Percentiles rank a stretch among this genome's conserved stretches.
phyloP scores from a whole-genome alignment of 2,329 filamentous ascomycete species.

The Aspergillus floridensis region DNA sequence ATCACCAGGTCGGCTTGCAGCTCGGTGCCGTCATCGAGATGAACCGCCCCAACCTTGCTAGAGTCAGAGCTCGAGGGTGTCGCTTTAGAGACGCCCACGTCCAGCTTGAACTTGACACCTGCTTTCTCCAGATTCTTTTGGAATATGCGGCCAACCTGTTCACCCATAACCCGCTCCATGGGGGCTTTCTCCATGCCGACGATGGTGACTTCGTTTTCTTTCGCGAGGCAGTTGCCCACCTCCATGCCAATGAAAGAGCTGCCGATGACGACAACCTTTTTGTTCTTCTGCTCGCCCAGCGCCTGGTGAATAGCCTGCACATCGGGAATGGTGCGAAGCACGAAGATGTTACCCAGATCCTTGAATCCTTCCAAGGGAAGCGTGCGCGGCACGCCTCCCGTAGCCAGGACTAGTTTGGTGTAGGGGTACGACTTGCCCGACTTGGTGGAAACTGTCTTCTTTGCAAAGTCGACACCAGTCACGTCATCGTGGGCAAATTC shows the following conservation, averaged over 20 bases:
- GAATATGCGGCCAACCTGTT: conserved; percentile 75
- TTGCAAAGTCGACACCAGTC: conserved; percentile 70
- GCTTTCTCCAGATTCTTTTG: conserved; percentile 76
- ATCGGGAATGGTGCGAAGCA: conserved; percentile 74
- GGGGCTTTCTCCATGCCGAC: conserved; percentile 86
- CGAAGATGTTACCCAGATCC: conserved; percentile 81
- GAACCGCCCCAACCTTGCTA: conserved; percentile 73
- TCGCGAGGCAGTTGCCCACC: conserved; percentile 76
- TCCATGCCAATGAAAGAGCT: conserved; percentile 99
- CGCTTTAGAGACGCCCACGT: conserved; percentile 78
- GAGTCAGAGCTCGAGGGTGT: conserved; percentile 66
- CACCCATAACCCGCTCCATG: conserved; percentile 81
- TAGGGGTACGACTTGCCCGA: conserved; percentile 71
- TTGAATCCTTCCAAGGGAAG: conserved; percentile 85
- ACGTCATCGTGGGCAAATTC: conserved; percentile 61
- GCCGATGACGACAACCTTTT: conserved; percentile 90
- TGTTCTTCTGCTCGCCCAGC: conserved; percentile 73
- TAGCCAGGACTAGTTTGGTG: conserved; percentile 85
- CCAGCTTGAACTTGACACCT: conserved; percentile 84
- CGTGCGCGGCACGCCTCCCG: conserved; percentile 72
- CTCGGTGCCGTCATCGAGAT: conserved; percentile 79
- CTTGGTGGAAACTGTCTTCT: conserved; percentile 71
- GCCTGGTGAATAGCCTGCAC: conserved; percentile 73
- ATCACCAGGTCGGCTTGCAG: conserved; percentile 88
- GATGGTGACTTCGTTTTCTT: conserved; percentile 79